Evolutionary conservation across 805 yeast genomes (phyloP), one percentile per base, ranked within the genome.

Genomic region (Suhomyces faveliae): DNA sequence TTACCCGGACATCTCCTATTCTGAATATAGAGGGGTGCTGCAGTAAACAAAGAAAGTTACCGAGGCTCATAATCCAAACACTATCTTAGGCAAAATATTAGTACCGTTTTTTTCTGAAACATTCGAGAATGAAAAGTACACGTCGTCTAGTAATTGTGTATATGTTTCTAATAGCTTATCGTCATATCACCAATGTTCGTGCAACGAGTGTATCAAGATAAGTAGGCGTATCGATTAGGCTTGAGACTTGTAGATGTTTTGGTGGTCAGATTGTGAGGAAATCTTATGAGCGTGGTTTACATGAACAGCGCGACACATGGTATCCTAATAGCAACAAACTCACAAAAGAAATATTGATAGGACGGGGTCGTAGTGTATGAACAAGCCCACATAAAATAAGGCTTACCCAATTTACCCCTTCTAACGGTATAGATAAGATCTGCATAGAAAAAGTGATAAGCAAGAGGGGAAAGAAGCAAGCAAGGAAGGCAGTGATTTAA

Each of bases 1-100:
- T 40, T 40, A 40, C 43, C 44, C 44, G 38, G 38, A 9, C 17
- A 8, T 19, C 44, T 30, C 44, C 44, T 42, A 42, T 42, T 42
- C 20, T 17, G n/a, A 13, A 8, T 29, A 24, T 17, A 29, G 37
- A 30, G 38, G 44, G 38, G 44, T 21, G 37, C 38, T 17, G 37
- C 37, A 40, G n/a, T 33, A 33, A 33, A 33, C 37, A 33, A 33
- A 8, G n/a, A 15, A 3, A 10, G 12, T 17, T 17, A 15, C 13
- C 37, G n/a, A 20, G 8, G 37, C 21, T 12, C 21, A 17, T 17
- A 33, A 33, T 20, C 37, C 5, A 33, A 17, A 33, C 15, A 9
- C 21, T 11, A 15, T 15, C 12, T 33, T 9, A 9, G 37, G 37
- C 37, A 17, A 15, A 17, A 4, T 17, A 9, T 5, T 1, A 17